These are phyloP conservation scores for Rusavskia elegans DNA, from an alignment of 495 filamentous ascomycete genomes.

Conservation along the genomic window DNA sequence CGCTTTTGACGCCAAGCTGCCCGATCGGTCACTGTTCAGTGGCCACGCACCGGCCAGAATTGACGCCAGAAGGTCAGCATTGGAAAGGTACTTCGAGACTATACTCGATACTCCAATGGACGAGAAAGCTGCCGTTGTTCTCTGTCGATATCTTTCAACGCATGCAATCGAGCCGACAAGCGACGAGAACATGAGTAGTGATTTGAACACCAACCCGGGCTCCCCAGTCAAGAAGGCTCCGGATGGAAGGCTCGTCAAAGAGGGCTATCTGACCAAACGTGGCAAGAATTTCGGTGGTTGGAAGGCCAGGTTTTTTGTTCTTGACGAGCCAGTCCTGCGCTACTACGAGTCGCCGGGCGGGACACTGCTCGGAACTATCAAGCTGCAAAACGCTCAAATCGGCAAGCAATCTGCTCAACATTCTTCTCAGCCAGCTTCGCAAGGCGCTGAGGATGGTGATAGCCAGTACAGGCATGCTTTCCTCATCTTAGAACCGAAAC, in stretches of 20 bases:
- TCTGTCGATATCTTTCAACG: conserved; percentile 79
- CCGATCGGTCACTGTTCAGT: conserved; percentile 72
- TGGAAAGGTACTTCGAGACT: conserved; percentile 73
- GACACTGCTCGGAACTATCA: conserved; percentile 82
- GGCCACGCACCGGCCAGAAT: conserved; percentile 91
- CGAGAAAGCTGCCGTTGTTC: conserved; percentile 56
- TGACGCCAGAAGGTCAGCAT: conserved; percentile 65
- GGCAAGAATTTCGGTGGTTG: conserved; percentile 99
- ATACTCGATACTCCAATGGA: conserved; percentile 71
- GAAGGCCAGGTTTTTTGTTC: conserved; percentile 88
- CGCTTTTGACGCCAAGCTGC: conserved; percentile 52
- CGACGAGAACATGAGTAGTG: conserved; percentile 39
- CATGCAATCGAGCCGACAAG: conserved; percentile 66
- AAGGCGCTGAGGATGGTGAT: conserved; percentile 55
- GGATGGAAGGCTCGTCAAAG: conserved; percentile 56
- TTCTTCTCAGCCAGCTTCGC: conserved; percentile 38
- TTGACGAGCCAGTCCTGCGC: conserved; percentile 75
- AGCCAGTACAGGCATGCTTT: conserved; percentile 96
- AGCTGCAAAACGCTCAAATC: conserved; percentile 79
- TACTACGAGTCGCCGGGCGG: conserved; percentile 88
- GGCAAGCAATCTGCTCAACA: conserved; percentile 68
- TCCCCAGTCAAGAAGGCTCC: conserved; percentile 30
- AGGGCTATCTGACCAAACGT: conserved; percentile 86
- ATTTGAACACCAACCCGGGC: conserved; percentile 26
- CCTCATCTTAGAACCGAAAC: conserved; percentile 85